phyloP scores from a whole-genome alignment of 1,284 basidiomycete species.

The Athelia sp. region DNA sequence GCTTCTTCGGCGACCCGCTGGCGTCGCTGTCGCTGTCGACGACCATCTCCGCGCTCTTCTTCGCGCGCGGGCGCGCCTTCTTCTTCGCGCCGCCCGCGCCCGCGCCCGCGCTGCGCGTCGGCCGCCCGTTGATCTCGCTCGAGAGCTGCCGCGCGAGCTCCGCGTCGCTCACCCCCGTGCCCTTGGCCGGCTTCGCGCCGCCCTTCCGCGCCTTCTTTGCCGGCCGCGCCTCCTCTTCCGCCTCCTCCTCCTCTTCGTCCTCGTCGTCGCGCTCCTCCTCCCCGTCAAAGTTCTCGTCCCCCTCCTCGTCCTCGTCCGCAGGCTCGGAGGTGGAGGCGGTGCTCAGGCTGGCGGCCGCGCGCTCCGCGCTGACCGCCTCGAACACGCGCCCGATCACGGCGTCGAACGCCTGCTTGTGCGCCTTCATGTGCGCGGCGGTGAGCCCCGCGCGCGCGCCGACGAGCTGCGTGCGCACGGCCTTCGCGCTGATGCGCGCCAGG shows the following conservation, averaged over 20 bases:
- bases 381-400: slow-evolving; percentile 55
- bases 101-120: slow-evolving; percentile 42
- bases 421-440: slow-evolving; percentile 50
- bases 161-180: slow-evolving; percentile 52
- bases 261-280: slow-evolving; percentile 33
- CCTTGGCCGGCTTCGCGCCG: too few species aligned
- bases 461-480: slow-evolving; percentile 67
- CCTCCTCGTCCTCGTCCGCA: slow-evolving; percentile 22
- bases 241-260: slow-evolving; percentile 26
- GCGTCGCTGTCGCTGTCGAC: slow-evolving; percentile 40
- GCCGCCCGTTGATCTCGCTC: slow-evolving; percentile 64
- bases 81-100: slow-evolving; percentile 35
- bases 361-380: slow-evolving; percentile 43
- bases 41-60: slow-evolving; percentile 52
- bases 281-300: slow-evolving; percentile 19
- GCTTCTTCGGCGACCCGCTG: slow-evolving; percentile 27
- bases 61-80: slow-evolving; percentile 16
- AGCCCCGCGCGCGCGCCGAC: slow-evolving; percentile 45
- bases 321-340: slow-evolving; percentile 28
- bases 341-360: slow-evolving; percentile 13
- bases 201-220: slow-evolving; percentile 18
- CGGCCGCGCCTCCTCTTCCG: slow-evolving; percentile 24
- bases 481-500: slow-evolving; percentile 70
- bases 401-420: slow-evolving; percentile 56
- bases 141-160: slow-evolving; percentile 68